Conservation (phyloP, 805 yeast genomes). For the Candida odintsovae region DNA sequence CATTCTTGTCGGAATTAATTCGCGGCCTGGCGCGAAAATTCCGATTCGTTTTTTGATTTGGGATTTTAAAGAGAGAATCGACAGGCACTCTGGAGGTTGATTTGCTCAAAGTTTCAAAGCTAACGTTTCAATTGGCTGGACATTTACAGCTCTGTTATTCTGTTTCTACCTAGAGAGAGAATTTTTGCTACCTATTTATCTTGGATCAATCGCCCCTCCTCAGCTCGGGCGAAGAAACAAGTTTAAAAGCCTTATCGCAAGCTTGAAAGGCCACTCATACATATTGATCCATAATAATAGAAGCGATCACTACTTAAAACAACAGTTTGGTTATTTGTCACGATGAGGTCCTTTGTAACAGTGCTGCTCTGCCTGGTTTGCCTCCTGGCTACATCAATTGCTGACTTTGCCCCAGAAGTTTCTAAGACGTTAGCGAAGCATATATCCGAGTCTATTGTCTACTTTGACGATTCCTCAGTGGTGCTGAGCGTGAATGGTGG, state of each 20-base stretch:
- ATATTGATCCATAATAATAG: neutral
- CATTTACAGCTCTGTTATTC: neutral
- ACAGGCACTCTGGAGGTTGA: too few relatives aligned
- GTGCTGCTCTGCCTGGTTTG: neutral
- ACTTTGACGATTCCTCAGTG: conserved; percentile 29
- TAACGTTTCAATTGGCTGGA: neutral
- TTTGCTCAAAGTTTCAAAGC: neutral
- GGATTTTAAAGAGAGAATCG: neutral
- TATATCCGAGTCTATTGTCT: conserved; percentile 16
- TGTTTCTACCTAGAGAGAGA: neutral
- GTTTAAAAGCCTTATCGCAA: neutral
- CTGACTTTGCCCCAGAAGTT: conserved; percentile 23
- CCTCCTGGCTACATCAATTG: neutral
- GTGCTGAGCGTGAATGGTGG: conserved; percentile 18
- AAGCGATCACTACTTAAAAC: neutral
- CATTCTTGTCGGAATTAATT: neutral
- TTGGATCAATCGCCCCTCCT: neutral
- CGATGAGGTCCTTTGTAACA: neutral
- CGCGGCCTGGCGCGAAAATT: neutral
- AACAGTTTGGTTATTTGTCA: neutral
- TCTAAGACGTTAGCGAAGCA: conserved; percentile 2
- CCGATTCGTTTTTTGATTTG: neutral
- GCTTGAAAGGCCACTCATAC: neutral
- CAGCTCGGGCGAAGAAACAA: neutral
- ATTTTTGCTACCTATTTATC: too few relatives aligned